Evolutionary conservation across 2,329 filamentous ascomycete genomes (phyloP).

Genomic region (Apiospora phragmitis): DNA sequence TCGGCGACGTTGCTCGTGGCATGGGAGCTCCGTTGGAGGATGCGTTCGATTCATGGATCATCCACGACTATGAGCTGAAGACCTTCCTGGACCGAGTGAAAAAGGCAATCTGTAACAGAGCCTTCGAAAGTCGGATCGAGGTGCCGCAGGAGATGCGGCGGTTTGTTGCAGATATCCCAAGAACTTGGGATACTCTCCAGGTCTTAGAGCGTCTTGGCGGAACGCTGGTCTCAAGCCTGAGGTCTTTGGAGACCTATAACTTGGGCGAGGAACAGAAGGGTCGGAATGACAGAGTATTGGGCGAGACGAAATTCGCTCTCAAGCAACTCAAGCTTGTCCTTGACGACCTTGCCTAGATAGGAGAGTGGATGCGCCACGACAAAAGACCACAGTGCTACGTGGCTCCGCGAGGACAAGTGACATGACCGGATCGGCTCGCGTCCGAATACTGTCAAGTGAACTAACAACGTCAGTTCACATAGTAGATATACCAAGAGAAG

Average conservation of each 20-base stretch:
- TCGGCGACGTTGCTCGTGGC: background rate
- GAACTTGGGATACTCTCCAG: background rate
- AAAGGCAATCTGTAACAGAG: background rate
- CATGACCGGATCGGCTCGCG: background rate
- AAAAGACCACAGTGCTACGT: background rate
- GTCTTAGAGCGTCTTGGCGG: background rate
- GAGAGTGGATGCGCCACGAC: background rate
- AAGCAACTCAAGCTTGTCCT: background rate
- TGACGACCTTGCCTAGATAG: background rate
- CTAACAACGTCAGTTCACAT: background rate
- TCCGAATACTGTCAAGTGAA: background rate
- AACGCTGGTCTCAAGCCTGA: background rate
- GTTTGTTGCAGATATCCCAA: background rate
- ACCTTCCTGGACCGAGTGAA: background rate
- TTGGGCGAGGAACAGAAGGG: background rate
- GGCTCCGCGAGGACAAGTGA: background rate
- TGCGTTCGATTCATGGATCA: background rate
- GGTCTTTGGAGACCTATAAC: background rate
- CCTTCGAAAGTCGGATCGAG: background rate
- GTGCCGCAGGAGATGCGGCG: background rate
- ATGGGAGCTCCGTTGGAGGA: background rate
- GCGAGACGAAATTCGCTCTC: background rate
- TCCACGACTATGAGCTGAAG: background rate
- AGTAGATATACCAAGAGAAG: background rate
- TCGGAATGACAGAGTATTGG: background rate